Conservation (phyloP, 192 early-diverging fungal genomes). For the Backusella westeae region DNA sequence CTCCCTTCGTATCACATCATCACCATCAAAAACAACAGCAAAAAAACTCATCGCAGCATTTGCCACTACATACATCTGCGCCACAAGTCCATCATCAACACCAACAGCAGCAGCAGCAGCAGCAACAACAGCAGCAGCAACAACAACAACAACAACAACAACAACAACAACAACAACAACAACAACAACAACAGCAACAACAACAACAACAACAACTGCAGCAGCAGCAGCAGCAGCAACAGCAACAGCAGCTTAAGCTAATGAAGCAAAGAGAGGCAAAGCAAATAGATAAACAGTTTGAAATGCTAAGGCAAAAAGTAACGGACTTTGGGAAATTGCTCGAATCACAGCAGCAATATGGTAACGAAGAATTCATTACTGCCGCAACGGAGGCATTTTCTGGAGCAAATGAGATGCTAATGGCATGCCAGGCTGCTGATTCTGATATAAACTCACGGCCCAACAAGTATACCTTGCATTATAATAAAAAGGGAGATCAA, state of each 20-base stretch:
- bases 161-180: background rate
- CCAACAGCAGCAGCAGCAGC: background rate
- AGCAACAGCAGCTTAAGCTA: background rate
- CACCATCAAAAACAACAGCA: slow-evolving; percentile 16
- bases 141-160: background rate
- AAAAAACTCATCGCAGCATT: background rate
- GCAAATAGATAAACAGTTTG: slow-evolving; percentile 29
- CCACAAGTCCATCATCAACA: background rate
- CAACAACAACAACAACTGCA: background rate
- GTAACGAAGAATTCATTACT: slow-evolving; percentile 25
- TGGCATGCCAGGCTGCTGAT: slow-evolving; percentile 15
- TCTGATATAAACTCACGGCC: background rate
- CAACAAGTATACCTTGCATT: slow-evolving; percentile 14
- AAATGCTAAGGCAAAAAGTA: slow-evolving; percentile 22
- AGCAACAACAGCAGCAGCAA: background rate
- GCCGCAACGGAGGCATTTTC: slow-evolving; percentile 28
- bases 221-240: background rate
- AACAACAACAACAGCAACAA: background rate
- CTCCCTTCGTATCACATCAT: slow-evolving; percentile 25
- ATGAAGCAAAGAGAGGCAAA: slow-evolving; percentile 18
- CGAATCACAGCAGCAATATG: slow-evolving; percentile 24
- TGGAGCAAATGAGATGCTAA: slow-evolving; percentile 25
- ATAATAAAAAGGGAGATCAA: slow-evolving; percentile 1
- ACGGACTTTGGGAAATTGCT: slow-evolving; percentile 18
- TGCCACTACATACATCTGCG: background rate